phyloP scores from a whole-genome alignment of 306 rosid species.

The Vigna unguiculata region DNA sequence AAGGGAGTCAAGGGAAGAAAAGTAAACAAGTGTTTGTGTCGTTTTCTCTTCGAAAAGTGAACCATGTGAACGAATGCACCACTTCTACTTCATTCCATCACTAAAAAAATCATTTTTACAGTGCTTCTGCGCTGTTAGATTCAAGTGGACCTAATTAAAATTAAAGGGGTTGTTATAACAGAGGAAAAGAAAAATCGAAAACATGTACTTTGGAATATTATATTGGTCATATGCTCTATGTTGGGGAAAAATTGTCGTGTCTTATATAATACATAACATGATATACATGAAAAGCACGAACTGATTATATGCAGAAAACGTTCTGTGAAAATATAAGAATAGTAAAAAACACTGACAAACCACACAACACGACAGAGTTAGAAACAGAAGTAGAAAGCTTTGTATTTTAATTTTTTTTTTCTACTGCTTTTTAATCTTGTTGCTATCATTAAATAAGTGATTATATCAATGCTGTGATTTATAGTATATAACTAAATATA shows the following conservation, averaged over 20 bases:
- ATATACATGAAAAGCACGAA: background rate
- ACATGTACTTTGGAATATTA: background rate
- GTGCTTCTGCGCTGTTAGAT: background rate
- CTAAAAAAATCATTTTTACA: background rate
- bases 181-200: background rate
- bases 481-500: too few species aligned
- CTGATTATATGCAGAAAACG: background rate
- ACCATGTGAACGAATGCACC: background rate
- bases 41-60: conserved; percentile 4
- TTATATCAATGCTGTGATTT: too few species aligned
- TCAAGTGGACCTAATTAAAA: background rate
- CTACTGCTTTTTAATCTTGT: too few species aligned
- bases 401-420: too few species aligned
- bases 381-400: too few species aligned
- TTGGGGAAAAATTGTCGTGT: background rate
- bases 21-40: background rate
- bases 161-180: background rate
- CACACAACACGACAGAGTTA: too few species aligned
- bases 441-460: too few species aligned
- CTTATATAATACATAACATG: background rate
- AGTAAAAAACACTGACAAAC: background rate
- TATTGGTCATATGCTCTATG: background rate
- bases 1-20: background rate
- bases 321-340: background rate
- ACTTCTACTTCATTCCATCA: background rate